These are phyloP conservation scores for Fraxinus nigra DNA, from an alignment of 305 asterid species.

Conservation along the genomic window DNA sequence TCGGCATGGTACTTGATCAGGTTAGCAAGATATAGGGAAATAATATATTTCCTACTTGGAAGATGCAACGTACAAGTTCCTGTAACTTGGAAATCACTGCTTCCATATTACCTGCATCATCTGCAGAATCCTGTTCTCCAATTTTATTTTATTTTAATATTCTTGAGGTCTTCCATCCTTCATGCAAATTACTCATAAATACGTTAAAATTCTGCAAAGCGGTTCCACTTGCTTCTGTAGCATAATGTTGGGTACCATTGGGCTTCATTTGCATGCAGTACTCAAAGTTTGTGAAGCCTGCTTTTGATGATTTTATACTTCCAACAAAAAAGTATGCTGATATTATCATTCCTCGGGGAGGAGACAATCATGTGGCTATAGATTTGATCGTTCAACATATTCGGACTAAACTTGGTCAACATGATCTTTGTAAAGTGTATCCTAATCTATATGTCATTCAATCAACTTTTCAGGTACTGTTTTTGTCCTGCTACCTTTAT, in stretches of 20 bases:
- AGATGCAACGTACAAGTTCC: neutral
- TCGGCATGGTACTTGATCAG: slow-evolving; percentile 89
- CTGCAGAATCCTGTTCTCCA: slow-evolving; percentile 16
- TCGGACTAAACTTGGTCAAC: slow-evolving; percentile 97
- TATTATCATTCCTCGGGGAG: slow-evolving; percentile 98
- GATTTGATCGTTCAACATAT: slow-evolving; percentile 98
- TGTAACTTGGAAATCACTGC: slow-evolving; percentile 2
- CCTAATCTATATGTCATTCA: slow-evolving; percentile 92
- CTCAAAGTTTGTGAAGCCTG: slow-evolving; percentile 95
- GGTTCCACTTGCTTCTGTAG: neutral
- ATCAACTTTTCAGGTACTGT: slow-evolving; percentile 90
- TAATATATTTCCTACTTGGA: neutral
- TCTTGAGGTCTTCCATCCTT: slow-evolving; percentile 8
- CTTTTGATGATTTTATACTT: slow-evolving; percentile 95
- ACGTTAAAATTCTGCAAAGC: neutral
- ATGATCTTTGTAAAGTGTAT: slow-evolving; percentile 95
- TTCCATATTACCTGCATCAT: neutral
- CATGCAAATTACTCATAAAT: slow-evolving; percentile 3
- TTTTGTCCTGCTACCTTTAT: slow-evolving; percentile 17
- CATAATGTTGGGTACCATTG: slow-evolving; percentile 4
- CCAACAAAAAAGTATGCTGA: slow-evolving; percentile 98
- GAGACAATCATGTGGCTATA: slow-evolving; percentile 97
- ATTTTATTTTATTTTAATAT: neutral
- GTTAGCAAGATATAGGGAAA: slow-evolving; percentile 35
- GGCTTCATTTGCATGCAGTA: slow-evolving; percentile 59